phyloP scores from a whole-genome alignment of 2,329 filamentous ascomycete species.

The Penicillium expansum region DNA sequence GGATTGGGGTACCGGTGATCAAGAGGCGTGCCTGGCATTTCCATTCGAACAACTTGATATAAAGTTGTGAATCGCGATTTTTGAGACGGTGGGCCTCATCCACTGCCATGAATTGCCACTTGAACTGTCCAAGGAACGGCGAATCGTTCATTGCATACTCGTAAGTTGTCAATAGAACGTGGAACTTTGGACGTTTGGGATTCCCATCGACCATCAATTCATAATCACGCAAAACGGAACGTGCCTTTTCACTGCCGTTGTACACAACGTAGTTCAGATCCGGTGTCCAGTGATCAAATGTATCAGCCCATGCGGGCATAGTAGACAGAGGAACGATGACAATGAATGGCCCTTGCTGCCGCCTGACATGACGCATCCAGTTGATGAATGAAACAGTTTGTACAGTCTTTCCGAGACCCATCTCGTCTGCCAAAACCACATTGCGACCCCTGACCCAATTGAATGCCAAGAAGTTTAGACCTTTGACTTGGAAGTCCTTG shows the following conservation, averaged over 20 bases:
- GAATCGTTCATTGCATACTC: constrained; percentile 91
- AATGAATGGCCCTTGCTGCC: constrained; percentile 90
- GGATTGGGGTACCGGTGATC: constrained; percentile 95
- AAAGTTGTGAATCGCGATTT: constrained; percentile 92
- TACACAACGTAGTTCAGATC: constrained; percentile 98
- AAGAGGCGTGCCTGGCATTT: constrained; percentile 83
- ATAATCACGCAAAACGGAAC: constrained; percentile 83
- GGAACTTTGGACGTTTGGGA: constrained; percentile 86
- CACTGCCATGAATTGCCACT: constrained; percentile 95
- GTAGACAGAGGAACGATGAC: constrained; percentile 97
- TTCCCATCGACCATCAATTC: constrained; percentile 87
- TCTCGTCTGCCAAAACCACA: constrained; percentile 96
- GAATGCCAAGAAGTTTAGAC: constrained; percentile 90
- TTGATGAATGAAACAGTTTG: constrained; percentile 97
- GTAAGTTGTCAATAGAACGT: constrained; percentile 95
- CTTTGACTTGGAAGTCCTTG: constrained; percentile 88
- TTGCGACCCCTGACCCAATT: constrained; percentile 95
- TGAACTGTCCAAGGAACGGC: constrained; percentile 80
- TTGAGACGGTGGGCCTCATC: constrained; percentile 97
- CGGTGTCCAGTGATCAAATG: constrained; percentile 93
- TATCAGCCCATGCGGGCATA: constrained; percentile 97
- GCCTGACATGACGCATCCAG: constrained; percentile 86
- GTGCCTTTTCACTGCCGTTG: constrained; percentile 81
- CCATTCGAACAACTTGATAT: constrained; percentile 79
- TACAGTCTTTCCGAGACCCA: constrained; percentile 97